Evolutionary conservation across 2,329 filamentous ascomycete species (phyloP).

Genomic region (Fusarium continuum): DNA sequence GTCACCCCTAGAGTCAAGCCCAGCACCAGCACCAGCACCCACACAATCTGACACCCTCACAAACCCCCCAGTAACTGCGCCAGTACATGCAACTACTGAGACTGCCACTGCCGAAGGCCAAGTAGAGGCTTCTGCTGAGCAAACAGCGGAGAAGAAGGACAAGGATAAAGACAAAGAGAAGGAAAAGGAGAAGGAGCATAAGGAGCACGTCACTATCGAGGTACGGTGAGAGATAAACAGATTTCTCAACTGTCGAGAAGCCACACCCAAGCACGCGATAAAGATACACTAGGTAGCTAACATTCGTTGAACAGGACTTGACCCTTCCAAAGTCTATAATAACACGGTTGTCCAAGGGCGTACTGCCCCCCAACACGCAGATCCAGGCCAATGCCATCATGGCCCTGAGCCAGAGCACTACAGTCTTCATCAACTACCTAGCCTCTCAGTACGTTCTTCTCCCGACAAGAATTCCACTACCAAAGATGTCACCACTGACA

Average conservation of each 20-base stretch:
- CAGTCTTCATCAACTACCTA: conserved; percentile 84
- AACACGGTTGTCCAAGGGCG: conserved; percentile 80
- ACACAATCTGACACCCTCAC: conserved; percentile 31
- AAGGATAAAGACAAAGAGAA: conserved; percentile 48
- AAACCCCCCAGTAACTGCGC: conserved; percentile 26
- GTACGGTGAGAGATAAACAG: conserved; percentile 46
- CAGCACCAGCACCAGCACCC: conserved; percentile 23
- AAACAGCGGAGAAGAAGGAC: conserved; percentile 47
- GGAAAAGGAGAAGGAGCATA: conserved; percentile 44
- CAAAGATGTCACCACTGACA: conserved; percentile 1
- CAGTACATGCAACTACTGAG: conserved; percentile 11
- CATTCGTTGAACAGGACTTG: conserved; percentile 65
- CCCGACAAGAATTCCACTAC: background rate
- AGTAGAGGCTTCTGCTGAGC: conserved; percentile 34
- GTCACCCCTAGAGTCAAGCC: conserved; percentile 31
- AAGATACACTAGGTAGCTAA: background rate
- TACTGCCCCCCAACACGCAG: conserved; percentile 81
- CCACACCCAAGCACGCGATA: background rate
- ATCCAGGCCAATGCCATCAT: conserved; percentile 84
- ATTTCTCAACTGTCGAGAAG: background rate
- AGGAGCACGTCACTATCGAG: conserved; percentile 60
- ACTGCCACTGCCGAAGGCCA: background rate
- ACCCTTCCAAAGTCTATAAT: conserved; percentile 83
- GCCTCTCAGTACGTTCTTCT: conserved; percentile 70
- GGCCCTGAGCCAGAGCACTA: conserved; percentile 82